Percentiles rank a stretch among this genome's conserved stretches.
Conservation (phyloP, 2,329 filamentous ascomycete species). For the Fusarium goolgardi region DNA sequence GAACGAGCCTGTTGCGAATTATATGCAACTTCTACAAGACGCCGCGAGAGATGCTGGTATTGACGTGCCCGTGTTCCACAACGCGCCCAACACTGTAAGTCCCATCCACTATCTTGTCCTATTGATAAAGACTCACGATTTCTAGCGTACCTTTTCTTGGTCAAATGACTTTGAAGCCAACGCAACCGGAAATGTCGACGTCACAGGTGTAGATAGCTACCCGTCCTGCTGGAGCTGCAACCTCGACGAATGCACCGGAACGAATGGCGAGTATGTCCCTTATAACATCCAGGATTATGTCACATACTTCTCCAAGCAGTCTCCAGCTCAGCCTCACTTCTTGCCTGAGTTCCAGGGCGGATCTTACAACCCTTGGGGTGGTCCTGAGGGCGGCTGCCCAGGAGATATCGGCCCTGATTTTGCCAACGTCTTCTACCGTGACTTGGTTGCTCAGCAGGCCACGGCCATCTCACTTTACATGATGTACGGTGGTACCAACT, state of each 20-base stretch:
- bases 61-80: slow-evolving; percentile 66
- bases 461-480: slow-evolving; percentile 73
- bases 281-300: slow-evolving; percentile 55
- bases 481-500: slow-evolving; percentile 73
- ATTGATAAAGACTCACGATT: slow-evolving; percentile 37
- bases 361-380: slow-evolving; percentile 70
- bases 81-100: slow-evolving; percentile 68
- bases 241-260: slow-evolving; percentile 68
- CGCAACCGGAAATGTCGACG: slow-evolving; percentile 66
- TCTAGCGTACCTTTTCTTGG: slow-evolving; percentile 59
- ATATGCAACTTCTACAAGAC: slow-evolving; percentile 68
- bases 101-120: fast-evolving
- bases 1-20: slow-evolving; percentile 61
- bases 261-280: slow-evolving; percentile 68
- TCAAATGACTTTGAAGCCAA: slow-evolving; percentile 67
- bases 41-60: slow-evolving; percentile 67
- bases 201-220: slow-evolving; percentile 64
- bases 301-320: slow-evolving; percentile 46
- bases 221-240: slow-evolving; percentile 73
- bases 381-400: slow-evolving; percentile 66
- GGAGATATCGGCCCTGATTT: slow-evolving; percentile 68
- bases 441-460: slow-evolving; percentile 69
- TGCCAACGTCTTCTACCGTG: slow-evolving; percentile 72
- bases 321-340: slow-evolving; percentile 43
- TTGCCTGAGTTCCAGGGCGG: slow-evolving; percentile 47